Base-by-base conservation (phyloP, 1,284 basidiomycete genomes). In the Puccinia hordei region DNA sequence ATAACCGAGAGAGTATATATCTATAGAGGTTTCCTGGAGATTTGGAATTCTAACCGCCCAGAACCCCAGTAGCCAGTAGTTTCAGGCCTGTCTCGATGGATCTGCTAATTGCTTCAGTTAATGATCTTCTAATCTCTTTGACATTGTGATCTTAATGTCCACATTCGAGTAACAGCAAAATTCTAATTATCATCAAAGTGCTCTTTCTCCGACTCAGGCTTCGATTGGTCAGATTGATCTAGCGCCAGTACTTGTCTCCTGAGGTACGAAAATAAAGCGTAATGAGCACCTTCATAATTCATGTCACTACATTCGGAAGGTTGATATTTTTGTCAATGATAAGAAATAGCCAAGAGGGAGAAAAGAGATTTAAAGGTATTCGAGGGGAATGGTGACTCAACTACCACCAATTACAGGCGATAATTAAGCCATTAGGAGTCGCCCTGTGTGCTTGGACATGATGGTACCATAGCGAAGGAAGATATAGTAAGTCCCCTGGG, bases 381-480 rank as follows among this genome's bases (percentile, higher is more conserved):
- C 66, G n/a, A 59, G 4, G 10, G 38, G 27, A 19, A 33, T 27
- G 3, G 27, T 65, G 5, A 78, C 75, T 78, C 51, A 78, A 78
- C 75, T 78, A 78, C 75, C 75, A 78, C 75, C 75, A 78, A 59
- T 78, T 78, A 44, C 75, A 78, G n/a, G 75, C 75, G 27, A 78
- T 66, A 27, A 78, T 59, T 27, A 78, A 69, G 44, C 51, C 75
- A 30, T 15, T 44, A n/a, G 49, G 66, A 55, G 19, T 53, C 19
- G 65, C 30, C 24, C 35, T 35, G 17, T 57, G 46, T 86, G 93
- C 89, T 46, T 88, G 87, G 61, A 96, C 93, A 84, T 92, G 89
- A 85, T 96, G 94, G 91, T 92, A 96, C 94, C 94, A 96, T 0
- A 92, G 91, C 1, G 91, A 90, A 24, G 94, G 94, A 35, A 96